These are phyloP conservation scores for Plasmopara muralis DNA, from an alignment of 352 stramenopile genomes.

Conservation along the genomic window DNA sequence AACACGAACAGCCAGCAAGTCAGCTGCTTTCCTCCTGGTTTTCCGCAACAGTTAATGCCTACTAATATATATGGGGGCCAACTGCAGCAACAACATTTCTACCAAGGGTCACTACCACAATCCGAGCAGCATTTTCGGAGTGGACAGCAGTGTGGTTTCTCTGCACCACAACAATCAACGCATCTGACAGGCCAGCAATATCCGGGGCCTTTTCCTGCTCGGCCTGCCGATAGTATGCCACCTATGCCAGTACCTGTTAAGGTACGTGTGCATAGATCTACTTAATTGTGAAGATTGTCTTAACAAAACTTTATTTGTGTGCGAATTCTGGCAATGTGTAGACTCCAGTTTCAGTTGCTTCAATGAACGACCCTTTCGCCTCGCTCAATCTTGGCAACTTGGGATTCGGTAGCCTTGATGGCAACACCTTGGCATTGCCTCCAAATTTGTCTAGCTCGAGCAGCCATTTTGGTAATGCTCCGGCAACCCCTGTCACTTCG, in stretches of 20 bases:
- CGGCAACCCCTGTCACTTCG: conserved; percentile 14
- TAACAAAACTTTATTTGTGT: neutral
- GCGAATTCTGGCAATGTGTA: conserved; percentile 1
- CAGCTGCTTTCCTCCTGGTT: conserved; percentile 20
- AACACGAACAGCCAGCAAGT: conserved; percentile 11
- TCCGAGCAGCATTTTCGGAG: conserved; percentile 35
- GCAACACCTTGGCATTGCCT: conserved; percentile 9
- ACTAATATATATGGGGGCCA: conserved; percentile 22
- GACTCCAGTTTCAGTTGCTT: conserved; percentile 24
- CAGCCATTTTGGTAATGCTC: conserved; percentile 22
- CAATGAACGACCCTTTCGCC: conserved; percentile 69
- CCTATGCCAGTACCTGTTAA: conserved; percentile 29
- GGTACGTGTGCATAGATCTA: conserved; percentile 15
- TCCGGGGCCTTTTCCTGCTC: conserved; percentile 24
- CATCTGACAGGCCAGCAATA: conserved; percentile 26
- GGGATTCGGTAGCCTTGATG: conserved; percentile 29
- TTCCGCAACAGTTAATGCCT: conserved; percentile 23
- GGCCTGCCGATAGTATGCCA: conserved; percentile 9
- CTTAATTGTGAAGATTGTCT: neutral
- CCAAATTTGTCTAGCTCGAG: conserved; percentile 10
- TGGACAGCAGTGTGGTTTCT: conserved; percentile 26
- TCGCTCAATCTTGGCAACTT: conserved; percentile 55
- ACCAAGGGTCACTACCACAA: conserved; percentile 27
- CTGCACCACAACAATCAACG: conserved; percentile 24
- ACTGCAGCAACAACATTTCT: conserved; percentile 28